Conservation (phyloP, 202 grass and related monocot species). For the Carex sylvatica region DNA sequence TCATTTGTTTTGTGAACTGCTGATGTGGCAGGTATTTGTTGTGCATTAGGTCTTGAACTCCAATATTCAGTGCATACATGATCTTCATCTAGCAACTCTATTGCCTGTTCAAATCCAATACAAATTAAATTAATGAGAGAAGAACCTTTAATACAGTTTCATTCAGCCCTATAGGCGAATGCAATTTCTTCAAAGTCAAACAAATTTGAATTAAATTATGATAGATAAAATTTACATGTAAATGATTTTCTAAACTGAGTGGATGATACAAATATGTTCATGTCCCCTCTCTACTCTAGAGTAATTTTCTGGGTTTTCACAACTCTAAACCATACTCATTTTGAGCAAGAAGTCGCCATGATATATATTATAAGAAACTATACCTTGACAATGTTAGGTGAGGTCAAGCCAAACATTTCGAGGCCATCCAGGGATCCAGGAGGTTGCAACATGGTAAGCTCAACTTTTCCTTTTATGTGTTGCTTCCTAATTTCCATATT, state of each 20-base stretch:
- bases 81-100: constrained; percentile 50
- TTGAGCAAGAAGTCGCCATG: constrained; percentile 7
- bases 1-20: constrained; percentile 26
- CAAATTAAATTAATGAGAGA: neutral
- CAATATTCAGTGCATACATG: constrained; percentile 70
- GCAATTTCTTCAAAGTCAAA: neutral
- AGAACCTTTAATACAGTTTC: neutral
- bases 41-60: constrained; percentile 41
- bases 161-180: neutral
- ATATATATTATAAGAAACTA: constrained; percentile 18
- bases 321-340: neutral
- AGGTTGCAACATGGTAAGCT: constrained; percentile 65
- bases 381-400: constrained; percentile 64
- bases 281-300: neutral
- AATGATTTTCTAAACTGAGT: neutral
- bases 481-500: constrained; percentile 77
- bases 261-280: neutral
- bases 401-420: constrained; percentile 87
- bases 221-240: neutral
- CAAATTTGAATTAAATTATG: neutral
- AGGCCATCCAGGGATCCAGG: constrained; percentile 78
- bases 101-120: constrained; percentile 35
- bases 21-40: constrained; percentile 19
- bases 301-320: too few relatives aligned
- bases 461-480: constrained; percentile 48